phyloP scores from a whole-genome alignment of 495 filamentous ascomycete species.

The Pseudoneurospora amorphoporcata region DNA sequence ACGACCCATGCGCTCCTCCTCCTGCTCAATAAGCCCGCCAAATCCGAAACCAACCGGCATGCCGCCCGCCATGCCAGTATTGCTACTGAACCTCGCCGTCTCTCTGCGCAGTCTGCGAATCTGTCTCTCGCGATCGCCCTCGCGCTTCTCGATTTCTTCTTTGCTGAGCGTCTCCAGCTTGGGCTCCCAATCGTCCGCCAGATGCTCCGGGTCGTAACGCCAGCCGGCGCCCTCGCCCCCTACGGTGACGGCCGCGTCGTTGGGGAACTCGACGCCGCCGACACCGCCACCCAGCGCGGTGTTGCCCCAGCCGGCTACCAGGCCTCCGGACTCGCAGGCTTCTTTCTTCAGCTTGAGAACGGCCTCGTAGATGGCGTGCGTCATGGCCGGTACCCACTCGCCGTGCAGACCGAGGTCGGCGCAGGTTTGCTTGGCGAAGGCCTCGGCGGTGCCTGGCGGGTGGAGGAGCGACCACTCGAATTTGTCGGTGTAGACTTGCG shows the following conservation, averaged over 20 bases:
- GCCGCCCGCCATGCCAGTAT: slow-evolving; percentile 57
- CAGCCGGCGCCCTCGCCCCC: slow-evolving; percentile 65
- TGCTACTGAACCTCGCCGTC: slow-evolving; percentile 84
- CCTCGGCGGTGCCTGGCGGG: slow-evolving; percentile 81
- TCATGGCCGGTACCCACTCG: slow-evolving; percentile 90
- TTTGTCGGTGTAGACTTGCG: slow-evolving; percentile 88
- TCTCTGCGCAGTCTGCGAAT: slow-evolving; percentile 78
- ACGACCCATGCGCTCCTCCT: slow-evolving; percentile 60
- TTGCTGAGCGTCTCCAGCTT: slow-evolving; percentile 82
- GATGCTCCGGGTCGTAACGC: slow-evolving; percentile 84
- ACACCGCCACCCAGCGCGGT: slow-evolving; percentile 41
- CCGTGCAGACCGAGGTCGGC: slow-evolving; percentile 79
- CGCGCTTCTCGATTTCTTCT: slow-evolving; percentile 95
- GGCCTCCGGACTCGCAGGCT: slow-evolving; percentile 77
- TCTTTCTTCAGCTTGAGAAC: slow-evolving; percentile 91
- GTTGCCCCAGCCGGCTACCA: slow-evolving; percentile 55
- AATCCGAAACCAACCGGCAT: slow-evolving; percentile 49
- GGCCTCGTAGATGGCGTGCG: slow-evolving; percentile 95
- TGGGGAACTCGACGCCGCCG: slow-evolving; percentile 57
- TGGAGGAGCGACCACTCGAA: slow-evolving; percentile 98
- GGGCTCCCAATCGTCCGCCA: slow-evolving; percentile 89
- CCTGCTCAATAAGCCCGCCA: slow-evolving; percentile 50
- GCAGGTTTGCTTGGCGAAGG: slow-evolving; percentile 85
- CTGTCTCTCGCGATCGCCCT: slow-evolving; percentile 88
- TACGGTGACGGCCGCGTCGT: slow-evolving; percentile 65